Evolutionary conservation across 2,329 filamentous ascomycete genomes (phyloP).

Genomic region (Clonostachys byssicola): DNA sequence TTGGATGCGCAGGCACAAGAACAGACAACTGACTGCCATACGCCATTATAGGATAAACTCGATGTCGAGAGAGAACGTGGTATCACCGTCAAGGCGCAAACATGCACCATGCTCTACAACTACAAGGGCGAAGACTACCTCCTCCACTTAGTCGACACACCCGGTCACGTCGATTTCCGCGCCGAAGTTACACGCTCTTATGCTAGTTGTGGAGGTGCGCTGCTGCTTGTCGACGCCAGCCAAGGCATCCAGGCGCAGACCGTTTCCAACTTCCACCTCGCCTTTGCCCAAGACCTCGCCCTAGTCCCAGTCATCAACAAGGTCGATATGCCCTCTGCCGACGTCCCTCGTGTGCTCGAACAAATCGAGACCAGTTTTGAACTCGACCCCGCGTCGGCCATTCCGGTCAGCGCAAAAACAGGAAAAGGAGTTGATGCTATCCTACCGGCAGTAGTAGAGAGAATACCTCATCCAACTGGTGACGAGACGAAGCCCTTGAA

Average conservation of each 20-base stretch:
- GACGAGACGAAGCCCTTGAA: slow-evolving; percentile 69
- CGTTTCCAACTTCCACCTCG: slow-evolving; percentile 96
- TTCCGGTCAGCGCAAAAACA: slow-evolving; percentile 84
- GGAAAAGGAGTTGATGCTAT: slow-evolving; percentile 82
- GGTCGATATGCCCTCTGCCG: slow-evolving; percentile 86
- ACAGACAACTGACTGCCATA: too few relatives aligned
- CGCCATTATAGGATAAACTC: slow-evolving; percentile 65
- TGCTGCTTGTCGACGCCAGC: slow-evolving; percentile 91
- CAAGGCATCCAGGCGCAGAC: slow-evolving; percentile 98
- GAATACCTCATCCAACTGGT: slow-evolving; percentile 77
- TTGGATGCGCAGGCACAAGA: not conserved
- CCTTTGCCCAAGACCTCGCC: slow-evolving; percentile 83
- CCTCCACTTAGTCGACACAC: slow-evolving; percentile 92
- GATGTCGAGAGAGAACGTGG: slow-evolving; percentile 95
- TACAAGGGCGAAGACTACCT: slow-evolving; percentile 84
- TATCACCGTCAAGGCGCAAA: slow-evolving; percentile 98
- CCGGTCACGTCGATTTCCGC: slow-evolving; percentile 95
- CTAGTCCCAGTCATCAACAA: slow-evolving; percentile 96
- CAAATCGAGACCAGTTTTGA: slow-evolving; percentile 89
- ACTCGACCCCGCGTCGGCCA: slow-evolving; percentile 69
- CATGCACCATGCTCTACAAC: slow-evolving; percentile 95
- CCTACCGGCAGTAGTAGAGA: slow-evolving; percentile 79
- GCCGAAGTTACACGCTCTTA: slow-evolving; percentile 95
- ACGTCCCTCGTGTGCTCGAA: slow-evolving; percentile 77
- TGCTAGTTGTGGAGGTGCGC: slow-evolving; percentile 88